Evolutionary conservation across 495 filamentous ascomycete genomes (phyloP), one percentile per base, ranked within the genome.

Genomic region (Oleoguttula mirabilis): DNA sequence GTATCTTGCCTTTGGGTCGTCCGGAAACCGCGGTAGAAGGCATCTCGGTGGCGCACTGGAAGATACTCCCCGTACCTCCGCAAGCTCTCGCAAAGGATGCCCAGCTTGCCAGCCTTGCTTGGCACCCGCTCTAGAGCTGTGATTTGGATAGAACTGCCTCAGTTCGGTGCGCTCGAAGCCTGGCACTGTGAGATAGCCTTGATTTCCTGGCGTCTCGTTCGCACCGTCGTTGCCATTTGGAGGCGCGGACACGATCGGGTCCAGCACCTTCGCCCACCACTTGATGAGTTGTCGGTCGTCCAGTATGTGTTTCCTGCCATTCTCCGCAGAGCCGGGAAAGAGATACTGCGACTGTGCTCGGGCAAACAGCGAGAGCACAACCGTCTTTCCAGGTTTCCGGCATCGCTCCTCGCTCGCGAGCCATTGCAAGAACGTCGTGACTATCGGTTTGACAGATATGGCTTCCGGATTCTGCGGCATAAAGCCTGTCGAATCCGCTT

Each of bases 401-500:
- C 75, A 70, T 24, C 76, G 74, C 17, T 51, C 43, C 23, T 77
- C 68, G 15, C 75, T 68, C 28, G 86, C 66, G 3, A 99, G 68
- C 56, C 80, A 80, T 12, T 69, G 64, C 21, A 99, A 64, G 55
- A 96, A 95, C 7, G 76, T 74, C 16, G 76, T 72, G 24, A 75
- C 75, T 36, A 94, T 69, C 12, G 76, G 64, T 55, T 76, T 74
- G 21, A 94, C 0, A 84, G 75, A 1, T 86, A 94, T 1, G 78
- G 12, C 7, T 7, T 14, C 72, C 3, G 73, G 73, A 14, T 72
- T 71, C 33, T 69, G 64, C 2, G 72, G 66, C 20, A 94, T 62
- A 51, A 83, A 88, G 34, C 90, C 90, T 1, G 88, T 94, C 12
- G 88, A 94, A 61, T 99, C 90, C 36, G 90, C 90, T 63, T 99